Conservation (phyloP, 345 rosid species). For the thale cress (Arabidopsis thaliana) region DNA sequence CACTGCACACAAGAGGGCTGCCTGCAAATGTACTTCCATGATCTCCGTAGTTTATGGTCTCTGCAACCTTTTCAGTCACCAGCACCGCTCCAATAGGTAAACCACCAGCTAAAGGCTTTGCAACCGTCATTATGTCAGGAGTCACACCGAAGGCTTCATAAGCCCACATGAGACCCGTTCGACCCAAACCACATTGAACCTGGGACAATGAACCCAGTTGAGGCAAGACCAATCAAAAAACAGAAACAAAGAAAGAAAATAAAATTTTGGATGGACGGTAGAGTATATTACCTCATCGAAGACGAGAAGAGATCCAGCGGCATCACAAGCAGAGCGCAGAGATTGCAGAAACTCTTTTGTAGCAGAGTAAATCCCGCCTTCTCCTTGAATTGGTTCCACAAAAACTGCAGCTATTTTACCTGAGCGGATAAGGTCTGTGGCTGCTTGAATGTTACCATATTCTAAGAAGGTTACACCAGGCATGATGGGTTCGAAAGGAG, state of each 20-base stretch:
- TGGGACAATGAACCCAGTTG: constrained; percentile 4
- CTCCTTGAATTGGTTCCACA: constrained; percentile 96
- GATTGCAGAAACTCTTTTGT: constrained; percentile 72
- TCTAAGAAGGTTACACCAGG: constrained; percentile 95
- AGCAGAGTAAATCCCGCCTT: constrained; percentile 90
- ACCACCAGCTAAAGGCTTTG: constrained; percentile 98
- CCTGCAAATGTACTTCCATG: constrained; percentile 98
- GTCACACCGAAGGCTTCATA: constrained; percentile 65
- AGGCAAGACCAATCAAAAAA: background rate
- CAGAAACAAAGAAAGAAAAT: background rate
- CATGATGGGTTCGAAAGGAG: constrained; percentile 96
- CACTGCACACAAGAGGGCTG: constrained; percentile 71
- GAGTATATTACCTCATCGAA: constrained; percentile 76
- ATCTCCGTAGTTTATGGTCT: constrained; percentile 70
- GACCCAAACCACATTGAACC: constrained; percentile 92
- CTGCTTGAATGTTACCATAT: constrained; percentile 72
- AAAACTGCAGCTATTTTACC: constrained; percentile 88
- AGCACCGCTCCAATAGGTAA: constrained; percentile 85
- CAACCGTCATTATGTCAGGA: constrained; percentile 93
- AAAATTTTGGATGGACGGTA: background rate
- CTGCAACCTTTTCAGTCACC: constrained; percentile 77
- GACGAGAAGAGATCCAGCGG: constrained; percentile 80
- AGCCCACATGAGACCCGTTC: constrained; percentile 86
- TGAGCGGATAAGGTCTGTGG: constrained; percentile 54
- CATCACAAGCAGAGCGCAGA: constrained; percentile 81